Evolutionary conservation across 306 rosid genomes (phyloP).

Genomic region (Casuarina glauca): DNA sequence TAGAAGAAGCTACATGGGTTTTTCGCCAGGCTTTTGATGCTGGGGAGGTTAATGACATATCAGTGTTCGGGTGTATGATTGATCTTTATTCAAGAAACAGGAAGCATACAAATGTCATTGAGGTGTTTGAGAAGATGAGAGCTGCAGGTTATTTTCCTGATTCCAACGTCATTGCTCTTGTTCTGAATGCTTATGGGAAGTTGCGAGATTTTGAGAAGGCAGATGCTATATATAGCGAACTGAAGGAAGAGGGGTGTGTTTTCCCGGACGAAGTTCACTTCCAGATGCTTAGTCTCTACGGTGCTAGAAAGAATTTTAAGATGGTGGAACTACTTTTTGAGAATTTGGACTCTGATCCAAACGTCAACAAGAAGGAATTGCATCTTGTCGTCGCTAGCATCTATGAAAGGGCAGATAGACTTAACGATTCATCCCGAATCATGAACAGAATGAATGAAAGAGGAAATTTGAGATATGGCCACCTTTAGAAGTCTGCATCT

Average conservation of each 20-base stretch:
- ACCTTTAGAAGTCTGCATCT: conserved; percentile 28
- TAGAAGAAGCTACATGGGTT: conserved; percentile 94
- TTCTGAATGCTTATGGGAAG: conserved; percentile 88
- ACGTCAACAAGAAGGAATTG: conserved; percentile 83
- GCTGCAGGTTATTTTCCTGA: conserved; percentile 72
- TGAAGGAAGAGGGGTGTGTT: conserved; percentile 82
- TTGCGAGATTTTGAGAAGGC: conserved; percentile 76
- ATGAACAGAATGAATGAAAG: conserved; percentile 59
- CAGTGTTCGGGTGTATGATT: conserved; percentile 76
- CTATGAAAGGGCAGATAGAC: conserved; percentile 75
- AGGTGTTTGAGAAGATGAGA: conserved; percentile 91
- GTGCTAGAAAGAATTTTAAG: conserved; percentile 64
- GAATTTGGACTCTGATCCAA: conserved; percentile 70
- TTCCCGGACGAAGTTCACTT: conserved; percentile 85
- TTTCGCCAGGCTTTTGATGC: conserved; percentile 82
- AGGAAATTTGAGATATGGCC: conserved; percentile 31
- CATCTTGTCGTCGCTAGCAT: conserved; percentile 78
- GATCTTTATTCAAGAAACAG: conserved; percentile 70
- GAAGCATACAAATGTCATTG: conserved; percentile 63
- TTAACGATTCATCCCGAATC: conserved; percentile 72
- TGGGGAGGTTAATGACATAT: conserved; percentile 75
- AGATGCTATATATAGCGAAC: conserved; percentile 63
- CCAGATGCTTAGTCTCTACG: conserved; percentile 81
- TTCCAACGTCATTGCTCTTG: conserved; percentile 78
- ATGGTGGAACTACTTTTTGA: conserved; percentile 64